Evolutionary conservation across 768 basidiomycete species (phyloP).

Genomic region (Rhodotorula kratochvilovae): DNA sequence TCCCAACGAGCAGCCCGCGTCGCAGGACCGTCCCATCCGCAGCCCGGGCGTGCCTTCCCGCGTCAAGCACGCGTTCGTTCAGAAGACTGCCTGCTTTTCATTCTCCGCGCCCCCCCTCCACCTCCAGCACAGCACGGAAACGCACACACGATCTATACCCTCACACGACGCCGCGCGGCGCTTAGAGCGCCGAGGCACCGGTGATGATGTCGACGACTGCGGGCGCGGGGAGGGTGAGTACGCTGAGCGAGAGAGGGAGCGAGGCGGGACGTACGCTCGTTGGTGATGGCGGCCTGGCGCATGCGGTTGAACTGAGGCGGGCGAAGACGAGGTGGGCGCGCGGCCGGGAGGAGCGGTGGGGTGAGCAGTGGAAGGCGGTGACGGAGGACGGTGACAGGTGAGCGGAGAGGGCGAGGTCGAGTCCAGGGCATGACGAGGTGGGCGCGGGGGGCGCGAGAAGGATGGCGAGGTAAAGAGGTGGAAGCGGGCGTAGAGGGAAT

Average conservation of each 20-base stretch:
- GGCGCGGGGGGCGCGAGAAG: too few species aligned
- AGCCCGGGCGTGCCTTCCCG: too few species aligned
- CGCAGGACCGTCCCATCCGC: too few species aligned
- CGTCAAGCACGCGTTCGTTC: too few species aligned
- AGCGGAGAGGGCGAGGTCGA: too few species aligned
- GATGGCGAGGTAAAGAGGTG: too few species aligned
- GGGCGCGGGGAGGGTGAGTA: neutral
- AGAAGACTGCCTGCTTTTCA: neutral
- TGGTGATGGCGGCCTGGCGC: constrained; percentile 48
- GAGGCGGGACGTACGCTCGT: constrained; percentile 54
- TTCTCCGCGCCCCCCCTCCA: neutral
- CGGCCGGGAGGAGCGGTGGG: neutral
- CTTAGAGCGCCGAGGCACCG: constrained; percentile 41
- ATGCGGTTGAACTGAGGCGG: constrained; percentile 41
- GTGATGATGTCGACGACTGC: constrained; percentile 43
- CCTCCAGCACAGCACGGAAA: neutral
- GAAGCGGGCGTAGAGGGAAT: too few species aligned
- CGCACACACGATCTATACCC: neutral
- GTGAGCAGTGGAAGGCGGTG: constrained; percentile 1
- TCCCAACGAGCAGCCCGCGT: too few species aligned
- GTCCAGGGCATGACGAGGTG: too few species aligned
- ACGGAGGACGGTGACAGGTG: neutral
- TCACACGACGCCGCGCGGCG: neutral
- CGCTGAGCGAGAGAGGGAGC: constrained; percentile 71
- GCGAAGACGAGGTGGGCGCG: too few species aligned